A percentile compares a stretch with the other conserved stretches of the same genome.
phyloP scores from a whole-genome alignment of 208 protist species.

The Acanthamoeba quina region DNA sequence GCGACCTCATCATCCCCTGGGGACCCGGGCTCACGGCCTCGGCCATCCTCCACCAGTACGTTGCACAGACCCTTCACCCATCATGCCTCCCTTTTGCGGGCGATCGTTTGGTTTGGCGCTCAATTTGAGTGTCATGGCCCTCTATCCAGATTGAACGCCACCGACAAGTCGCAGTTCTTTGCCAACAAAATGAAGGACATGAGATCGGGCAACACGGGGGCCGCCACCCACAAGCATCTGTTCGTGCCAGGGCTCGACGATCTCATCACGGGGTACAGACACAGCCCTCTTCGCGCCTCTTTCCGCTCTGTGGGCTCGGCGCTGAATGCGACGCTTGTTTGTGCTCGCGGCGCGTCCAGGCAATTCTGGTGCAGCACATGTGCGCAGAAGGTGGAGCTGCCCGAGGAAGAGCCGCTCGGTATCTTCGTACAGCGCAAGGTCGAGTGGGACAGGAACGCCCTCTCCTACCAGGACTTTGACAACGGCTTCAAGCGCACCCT shows the following conservation, averaged over 20 bases:
- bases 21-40: slow-evolving; percentile 19
- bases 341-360: background rate
- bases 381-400: slow-evolving; percentile 24
- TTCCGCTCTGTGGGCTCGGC: no score
- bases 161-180: slow-evolving; percentile 71
- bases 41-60: background rate
- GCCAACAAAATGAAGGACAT: slow-evolving; percentile 56
- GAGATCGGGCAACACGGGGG: background rate
- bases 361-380: slow-evolving; percentile 67
- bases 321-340: background rate
- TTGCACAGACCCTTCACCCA: background rate
- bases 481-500: slow-evolving; percentile 49
- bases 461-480: slow-evolving; percentile 56
- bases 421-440: slow-evolving; percentile 45
- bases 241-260: slow-evolving; percentile 60
- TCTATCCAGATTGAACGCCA: slow-evolving; percentile 25
- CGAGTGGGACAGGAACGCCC: slow-evolving; percentile 12
- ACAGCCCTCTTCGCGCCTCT: no score
- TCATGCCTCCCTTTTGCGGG: background rate
- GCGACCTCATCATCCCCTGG: slow-evolving; percentile 68
- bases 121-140: no score
- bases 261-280: slow-evolving; percentile 1
- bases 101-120: no score
- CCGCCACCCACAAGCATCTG: slow-evolving; percentile 30
- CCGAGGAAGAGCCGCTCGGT: slow-evolving; percentile 35